These are phyloP conservation scores for Diplodia mutila DNA, from an alignment of 2,329 filamentous ascomycete species.

Conservation along the genomic window DNA sequence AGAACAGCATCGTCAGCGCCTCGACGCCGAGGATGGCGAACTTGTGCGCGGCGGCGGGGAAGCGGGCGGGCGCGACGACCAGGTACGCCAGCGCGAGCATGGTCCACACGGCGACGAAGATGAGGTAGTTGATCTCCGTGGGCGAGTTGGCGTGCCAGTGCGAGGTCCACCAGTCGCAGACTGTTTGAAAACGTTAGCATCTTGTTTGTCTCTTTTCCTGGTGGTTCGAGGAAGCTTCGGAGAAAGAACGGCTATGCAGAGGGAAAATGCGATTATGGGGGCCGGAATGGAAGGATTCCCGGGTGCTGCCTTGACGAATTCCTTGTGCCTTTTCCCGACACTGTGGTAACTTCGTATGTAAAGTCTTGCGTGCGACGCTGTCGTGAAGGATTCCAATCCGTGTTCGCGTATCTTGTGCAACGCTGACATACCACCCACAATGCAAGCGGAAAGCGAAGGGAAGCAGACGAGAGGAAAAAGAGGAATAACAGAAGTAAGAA, in stretches of 20 bases:
- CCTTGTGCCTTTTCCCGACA: neutral
- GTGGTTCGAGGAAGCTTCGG: too few species aligned
- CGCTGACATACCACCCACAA: neutral
- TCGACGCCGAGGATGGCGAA: conserved; percentile 70
- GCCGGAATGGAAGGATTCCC: neutral
- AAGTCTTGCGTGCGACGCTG: too few species aligned
- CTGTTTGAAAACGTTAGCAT: conserved; percentile 44
- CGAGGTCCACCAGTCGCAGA: conserved; percentile 57
- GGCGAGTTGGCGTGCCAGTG: conserved; percentile 60
- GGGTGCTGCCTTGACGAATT: too few species aligned
- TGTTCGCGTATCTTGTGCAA: conserved; percentile 3
- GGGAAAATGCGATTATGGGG: too few species aligned
- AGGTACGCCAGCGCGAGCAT: conserved; percentile 69
- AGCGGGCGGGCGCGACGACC: conserved; percentile 66
- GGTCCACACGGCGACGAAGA: conserved; percentile 80
- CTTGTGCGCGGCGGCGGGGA: conserved; percentile 63
- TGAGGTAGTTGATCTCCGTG: conserved; percentile 70
- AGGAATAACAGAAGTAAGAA: neutral
- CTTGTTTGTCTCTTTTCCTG: neutral
- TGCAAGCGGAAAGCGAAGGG: neutral
- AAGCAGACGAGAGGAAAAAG: neutral
- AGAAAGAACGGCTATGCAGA: too few species aligned
- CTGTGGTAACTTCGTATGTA: neutral
- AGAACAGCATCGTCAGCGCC: conserved; percentile 78
- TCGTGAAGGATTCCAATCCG: neutral